Evolutionary conservation across 768 basidiomycete species (phyloP).

Genomic region (Mycena leptocephala): DNA sequence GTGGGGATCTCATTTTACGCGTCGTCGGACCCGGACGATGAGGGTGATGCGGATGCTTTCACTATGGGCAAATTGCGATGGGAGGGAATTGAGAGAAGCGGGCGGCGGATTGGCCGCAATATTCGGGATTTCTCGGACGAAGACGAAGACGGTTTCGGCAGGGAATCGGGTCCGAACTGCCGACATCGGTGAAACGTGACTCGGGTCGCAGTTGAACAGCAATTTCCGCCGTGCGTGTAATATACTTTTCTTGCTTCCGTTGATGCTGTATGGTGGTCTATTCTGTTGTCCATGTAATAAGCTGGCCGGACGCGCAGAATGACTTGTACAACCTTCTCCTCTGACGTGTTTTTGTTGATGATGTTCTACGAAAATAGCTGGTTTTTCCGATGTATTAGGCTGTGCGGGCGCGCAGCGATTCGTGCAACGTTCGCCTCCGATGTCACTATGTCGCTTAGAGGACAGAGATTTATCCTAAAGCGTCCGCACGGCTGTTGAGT

Average conservation of each 20-base stretch:
- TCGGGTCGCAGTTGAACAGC: not conserved
- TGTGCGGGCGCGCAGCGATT: no score
- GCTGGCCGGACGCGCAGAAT: no score
- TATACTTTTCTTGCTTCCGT: no score
- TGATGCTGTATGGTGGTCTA: no score
- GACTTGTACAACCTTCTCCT: no score
- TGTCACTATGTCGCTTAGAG: not conserved
- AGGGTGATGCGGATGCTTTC: not conserved
- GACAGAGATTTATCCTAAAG: not conserved
- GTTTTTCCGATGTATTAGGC: no score
- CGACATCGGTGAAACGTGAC: not conserved
- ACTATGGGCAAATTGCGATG: not conserved
- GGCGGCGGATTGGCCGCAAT: slow-evolving; percentile 2
- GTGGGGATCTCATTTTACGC: slow-evolving; percentile 14
- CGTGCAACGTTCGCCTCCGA: no score
- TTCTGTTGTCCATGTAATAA: no score
- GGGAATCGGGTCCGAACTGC: not conserved
- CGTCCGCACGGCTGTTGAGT: no score
- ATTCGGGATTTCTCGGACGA: slow-evolving; percentile 9
- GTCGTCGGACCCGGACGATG: not conserved
- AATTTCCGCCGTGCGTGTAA: no score
- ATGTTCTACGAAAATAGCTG: no score
- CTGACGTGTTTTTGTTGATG: no score
- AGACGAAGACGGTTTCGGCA: not conserved
- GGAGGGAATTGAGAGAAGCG: slow-evolving; percentile 16